A percentile compares a stretch with the other conserved stretches of the same genome.
Conservation (phyloP, 1,284 basidiomycete genomes). For the Spongiforma sp. region DNA sequence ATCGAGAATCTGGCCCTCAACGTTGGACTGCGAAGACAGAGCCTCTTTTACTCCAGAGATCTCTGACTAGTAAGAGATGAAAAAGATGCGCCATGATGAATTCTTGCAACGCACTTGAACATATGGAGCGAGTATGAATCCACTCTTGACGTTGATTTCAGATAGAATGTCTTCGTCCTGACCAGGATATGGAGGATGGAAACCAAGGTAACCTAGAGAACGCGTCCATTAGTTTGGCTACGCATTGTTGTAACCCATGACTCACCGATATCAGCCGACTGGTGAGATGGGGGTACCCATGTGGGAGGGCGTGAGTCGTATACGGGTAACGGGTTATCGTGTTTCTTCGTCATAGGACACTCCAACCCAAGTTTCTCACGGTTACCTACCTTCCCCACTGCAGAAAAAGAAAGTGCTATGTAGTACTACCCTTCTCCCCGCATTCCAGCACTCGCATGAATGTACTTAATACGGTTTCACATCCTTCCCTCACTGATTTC, state of each 20-base stretch:
- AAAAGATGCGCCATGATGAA: slow-evolving; percentile 28
- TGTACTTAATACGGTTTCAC: too few relatives aligned
- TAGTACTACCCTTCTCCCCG: too few relatives aligned
- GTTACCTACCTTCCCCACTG: too few relatives aligned
- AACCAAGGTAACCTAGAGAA: slow-evolving; percentile 78
- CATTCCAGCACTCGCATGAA: too few relatives aligned
- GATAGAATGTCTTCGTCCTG: slow-evolving; percentile 89
- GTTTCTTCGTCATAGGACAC: slow-evolving; percentile 38
- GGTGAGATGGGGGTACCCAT: slow-evolving; percentile 73
- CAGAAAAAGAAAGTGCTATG: too few relatives aligned
- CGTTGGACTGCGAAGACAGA: slow-evolving; percentile 56
- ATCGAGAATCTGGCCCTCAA: slow-evolving; percentile 55
- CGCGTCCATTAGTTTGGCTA: slow-evolving; percentile 4
- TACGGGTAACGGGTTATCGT: slow-evolving; percentile 48
- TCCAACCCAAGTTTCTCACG: too few relatives aligned
- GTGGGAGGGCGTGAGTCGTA: slow-evolving; percentile 72
- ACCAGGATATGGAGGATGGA: slow-evolving; percentile 81
- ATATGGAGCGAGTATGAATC: slow-evolving; percentile 64
- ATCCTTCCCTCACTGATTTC: slow-evolving; percentile 89
- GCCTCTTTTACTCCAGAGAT: slow-evolving; percentile 49
- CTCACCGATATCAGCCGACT: slow-evolving; percentile 70
- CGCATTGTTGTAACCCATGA: slow-evolving; percentile 1
- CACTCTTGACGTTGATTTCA: slow-evolving; percentile 79
- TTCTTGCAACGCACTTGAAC: slow-evolving; percentile 55
- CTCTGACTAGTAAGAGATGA: slow-evolving; percentile 27